These are phyloP conservation scores for Talaromyces stipitatus DNA, from an alignment of 495 filamentous ascomycete genomes.

Conservation along the genomic window DNA sequence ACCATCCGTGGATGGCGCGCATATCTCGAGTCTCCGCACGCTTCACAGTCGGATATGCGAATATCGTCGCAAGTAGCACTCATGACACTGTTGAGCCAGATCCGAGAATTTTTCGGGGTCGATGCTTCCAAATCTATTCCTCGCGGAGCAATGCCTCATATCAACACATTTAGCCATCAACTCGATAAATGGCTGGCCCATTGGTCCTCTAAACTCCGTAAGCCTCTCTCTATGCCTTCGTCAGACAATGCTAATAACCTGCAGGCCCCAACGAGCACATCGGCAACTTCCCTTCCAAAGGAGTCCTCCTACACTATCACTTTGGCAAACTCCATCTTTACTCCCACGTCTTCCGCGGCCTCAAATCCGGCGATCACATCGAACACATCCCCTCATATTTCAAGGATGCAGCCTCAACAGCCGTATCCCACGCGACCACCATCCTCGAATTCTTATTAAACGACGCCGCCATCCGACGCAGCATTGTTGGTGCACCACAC, in stretches of 20 bases:
- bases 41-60: constrained; percentile 28
- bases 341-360: constrained; percentile 35
- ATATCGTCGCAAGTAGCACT: constrained; percentile 30
- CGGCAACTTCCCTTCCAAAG: constrained; percentile 34
- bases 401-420: constrained; percentile 27
- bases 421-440: constrained; percentile 29
- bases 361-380: constrained; percentile 16
- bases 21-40: constrained; percentile 21
- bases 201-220: constrained; percentile 23
- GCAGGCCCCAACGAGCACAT: constrained; percentile 16
- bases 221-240: constrained; percentile 11
- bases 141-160: constrained; percentile 22
- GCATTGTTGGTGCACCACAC: constrained; percentile 34
- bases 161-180: constrained; percentile 27
- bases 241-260: neutral
- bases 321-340: constrained; percentile 39
- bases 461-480: constrained; percentile 26
- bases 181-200: constrained; percentile 34
- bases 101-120: constrained; percentile 30
- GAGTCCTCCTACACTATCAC: constrained; percentile 34
- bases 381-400: constrained; percentile 25
- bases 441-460: constrained; percentile 35
- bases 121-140: constrained; percentile 25
- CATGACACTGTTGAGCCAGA: constrained; percentile 29
- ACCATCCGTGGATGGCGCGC: constrained; percentile 26